Evolutionary conservation across 345 rosid species (phyloP), one percentile per base, ranked within the genome.

Genomic region (Arabis alpina): DNA sequence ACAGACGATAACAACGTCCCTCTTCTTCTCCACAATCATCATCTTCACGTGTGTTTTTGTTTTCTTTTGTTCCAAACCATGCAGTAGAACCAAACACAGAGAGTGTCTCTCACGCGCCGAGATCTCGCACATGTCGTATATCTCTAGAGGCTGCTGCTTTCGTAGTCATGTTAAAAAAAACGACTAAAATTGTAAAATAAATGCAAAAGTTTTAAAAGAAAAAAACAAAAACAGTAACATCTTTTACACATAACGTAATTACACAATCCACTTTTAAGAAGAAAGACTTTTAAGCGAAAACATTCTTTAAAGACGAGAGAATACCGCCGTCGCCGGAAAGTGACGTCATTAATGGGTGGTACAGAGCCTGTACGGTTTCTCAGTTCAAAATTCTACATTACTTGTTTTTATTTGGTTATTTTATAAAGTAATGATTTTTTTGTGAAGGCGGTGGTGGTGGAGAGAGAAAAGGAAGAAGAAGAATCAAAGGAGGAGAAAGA

Each of bases 321-420:
- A 66, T 73, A 54, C 77, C 70, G 19, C 76, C 84, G 76, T 78
- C 79, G 71, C 68, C 73, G 77, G 61, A 2, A 76, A 62, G 67
- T 68, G 79, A 78, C 80, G 78, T 77, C 86, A 68, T 24, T 8
- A 70, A 87, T 88, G 93, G 88, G 87, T 70, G 87, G 69, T 40
- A 19, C 73, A 1, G 88, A 86, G 23, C 82, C 77, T 36, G 90
- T 84, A 75, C 69, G 83, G 14, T 48, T n/a, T 16, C 53, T 48
- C 42, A 43, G 5, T 3, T 34, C 23, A 2, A 2, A 59, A 41
- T 39, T n/a, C n/a, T n/a, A n/a, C n/a, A n/a, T 45, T 7, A 10
- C 4, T 23, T 15, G 32, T 16, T 48, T 47, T 36, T 11, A 32
- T 61, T 30, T 50, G 54, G 39, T 36, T 11, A 32, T 53, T 30